Conservation (phyloP, 768 basidiomycete species). For the Naganishia friedmannii region DNA sequence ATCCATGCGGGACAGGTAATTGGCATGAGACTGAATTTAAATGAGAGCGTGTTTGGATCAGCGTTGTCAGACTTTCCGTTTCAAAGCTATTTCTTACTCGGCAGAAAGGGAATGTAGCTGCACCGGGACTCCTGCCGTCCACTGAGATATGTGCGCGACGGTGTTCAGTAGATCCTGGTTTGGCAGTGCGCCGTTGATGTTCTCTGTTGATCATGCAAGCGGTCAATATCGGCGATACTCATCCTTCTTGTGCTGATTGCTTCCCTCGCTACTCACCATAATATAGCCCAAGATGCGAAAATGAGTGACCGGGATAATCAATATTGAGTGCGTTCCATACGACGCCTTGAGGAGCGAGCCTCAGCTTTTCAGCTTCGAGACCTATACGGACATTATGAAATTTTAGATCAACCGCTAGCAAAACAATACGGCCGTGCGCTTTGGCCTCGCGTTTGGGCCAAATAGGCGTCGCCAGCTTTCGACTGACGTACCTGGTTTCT, state of each 20-base stretch:
- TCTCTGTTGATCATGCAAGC: constrained; percentile 61
- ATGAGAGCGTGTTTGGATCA: background rate
- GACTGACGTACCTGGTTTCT: constrained; percentile 61
- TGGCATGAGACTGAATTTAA: background rate
- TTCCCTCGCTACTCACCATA: constrained; percentile 77
- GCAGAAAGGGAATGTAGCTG: constrained; percentile 71
- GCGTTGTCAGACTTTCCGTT: background rate
- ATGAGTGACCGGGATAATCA: constrained; percentile 95
- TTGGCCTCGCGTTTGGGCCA: no score
- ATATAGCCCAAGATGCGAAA: constrained; percentile 91
- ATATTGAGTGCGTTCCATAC: constrained; percentile 94
- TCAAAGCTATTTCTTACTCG: background rate
- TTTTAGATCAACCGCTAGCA: no score
- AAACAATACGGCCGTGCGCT: no score
- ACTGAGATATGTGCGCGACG: constrained; percentile 66
- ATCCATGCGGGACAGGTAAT: constrained; percentile 12
- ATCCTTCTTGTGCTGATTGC: no score
- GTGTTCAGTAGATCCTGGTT: constrained; percentile 94
- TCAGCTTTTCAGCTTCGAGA: constrained; percentile 63
- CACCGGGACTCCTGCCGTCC: constrained; percentile 71
- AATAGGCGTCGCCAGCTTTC: no score
- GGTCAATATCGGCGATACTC: background rate
- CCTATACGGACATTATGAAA: constrained; percentile 55
- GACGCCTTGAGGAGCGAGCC: constrained; percentile 67
- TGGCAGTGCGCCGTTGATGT: constrained; percentile 86